Conservation (phyloP, 768 basidiomycete species). For the Suillus subaureus region DNA sequence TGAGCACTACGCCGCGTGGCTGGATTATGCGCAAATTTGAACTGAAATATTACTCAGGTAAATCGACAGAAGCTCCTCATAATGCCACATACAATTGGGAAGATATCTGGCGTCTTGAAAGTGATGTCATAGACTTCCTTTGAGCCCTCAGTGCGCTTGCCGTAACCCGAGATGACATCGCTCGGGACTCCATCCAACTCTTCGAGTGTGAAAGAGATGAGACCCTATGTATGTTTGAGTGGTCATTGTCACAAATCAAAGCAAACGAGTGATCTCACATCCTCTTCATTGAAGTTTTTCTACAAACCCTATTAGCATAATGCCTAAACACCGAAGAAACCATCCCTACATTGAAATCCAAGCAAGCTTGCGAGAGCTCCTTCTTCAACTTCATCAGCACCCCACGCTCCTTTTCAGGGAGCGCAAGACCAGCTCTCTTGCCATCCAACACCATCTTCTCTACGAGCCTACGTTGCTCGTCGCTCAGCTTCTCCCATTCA, state of each 20-base stretch:
- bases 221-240: conserved; percentile 42
- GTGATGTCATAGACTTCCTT: conserved; percentile 71
- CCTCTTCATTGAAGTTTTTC: conserved; percentile 93
- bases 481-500: conserved; percentile 58
- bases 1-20: conserved; percentile 66
- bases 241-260: conserved; percentile 2
- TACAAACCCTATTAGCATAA: conserved; percentile 24
- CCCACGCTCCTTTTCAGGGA: conserved; percentile 65
- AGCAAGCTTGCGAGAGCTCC: conserved; percentile 69
- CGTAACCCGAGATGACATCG: conserved; percentile 79
- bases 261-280: conserved; percentile 41
- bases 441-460: conserved; percentile 83
- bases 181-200: conserved; percentile 81
- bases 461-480: conserved; percentile 73
- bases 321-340: not conserved
- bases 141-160: conserved; percentile 59
- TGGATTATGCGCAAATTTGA: conserved; percentile 77
- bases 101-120: conserved; percentile 82
- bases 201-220: conserved; percentile 64
- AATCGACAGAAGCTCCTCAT: not conserved
- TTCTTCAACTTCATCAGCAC: conserved; percentile 68
- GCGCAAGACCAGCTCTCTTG: conserved; percentile 73
- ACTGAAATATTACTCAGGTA: conserved; percentile 41
- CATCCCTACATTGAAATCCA: conserved; percentile 71
- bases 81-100: conserved; percentile 60